Base-by-base conservation (phyloP, 257 asterid species). In the Phtheirospermum japonicum region DNA sequence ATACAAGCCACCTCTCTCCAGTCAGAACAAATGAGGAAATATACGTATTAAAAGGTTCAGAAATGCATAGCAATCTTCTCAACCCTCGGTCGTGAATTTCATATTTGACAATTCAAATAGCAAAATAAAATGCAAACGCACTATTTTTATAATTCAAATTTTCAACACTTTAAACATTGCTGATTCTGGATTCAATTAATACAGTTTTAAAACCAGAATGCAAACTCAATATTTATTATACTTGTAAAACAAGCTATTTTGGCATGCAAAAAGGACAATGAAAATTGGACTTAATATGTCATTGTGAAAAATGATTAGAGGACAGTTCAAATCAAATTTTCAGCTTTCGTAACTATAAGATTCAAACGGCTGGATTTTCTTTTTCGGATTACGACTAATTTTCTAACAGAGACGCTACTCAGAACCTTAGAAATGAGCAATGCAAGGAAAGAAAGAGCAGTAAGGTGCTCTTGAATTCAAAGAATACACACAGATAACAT, bases 1-100 rank as follows among this genome's bases (percentile, higher is more conserved):
- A 73, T 6, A 57, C 57, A 39, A 72, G 65, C 37, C 68, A 66
- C 57, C 57, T 34, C 28, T 48, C 55, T 48, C 55, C 28, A 48
- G 30, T 26, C 4, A 54, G 39, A 17, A 54, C 7, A 28, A 4
- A 8, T n/a, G 6, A 54, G 19, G 6, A 54, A 28, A 19, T 13
- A 10, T 18, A 40, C 42, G 19, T 45, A 33, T 52, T n/a, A 43
- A n/a, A 59, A 54, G 9, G 23, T 16, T 31, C 28, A 46, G 51
- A 23, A 12, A 67, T 20, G 6, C 3, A 67, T 49, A 54, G 42
- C 18, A 60, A 23, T 26, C 10, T 73, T 42, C n/a, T 34, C 28
- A 64, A 32, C 18, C 18, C 42, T 36, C 8, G 7, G 20, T 8
- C 4, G 52, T 45, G 20, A 45, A 6, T 5, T n/a, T 13, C 18